Conservation (phyloP, 805 yeast genomes). For the Nakazawaea anatomiae region DNA sequence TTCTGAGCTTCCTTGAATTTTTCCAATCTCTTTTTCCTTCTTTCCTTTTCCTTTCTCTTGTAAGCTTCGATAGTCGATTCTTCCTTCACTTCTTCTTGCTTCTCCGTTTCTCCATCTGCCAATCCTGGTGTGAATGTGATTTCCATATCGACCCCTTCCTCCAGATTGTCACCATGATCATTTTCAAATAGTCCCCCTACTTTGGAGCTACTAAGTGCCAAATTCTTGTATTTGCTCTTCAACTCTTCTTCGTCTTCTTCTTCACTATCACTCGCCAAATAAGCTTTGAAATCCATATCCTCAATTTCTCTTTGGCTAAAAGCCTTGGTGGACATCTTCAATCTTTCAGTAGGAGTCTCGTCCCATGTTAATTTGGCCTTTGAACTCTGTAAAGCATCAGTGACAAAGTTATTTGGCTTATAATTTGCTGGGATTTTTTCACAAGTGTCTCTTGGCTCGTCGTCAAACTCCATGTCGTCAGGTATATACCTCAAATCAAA, state of each 20-base stretch:
- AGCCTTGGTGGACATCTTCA: conserved; percentile 67
- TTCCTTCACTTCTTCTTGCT: conserved; percentile 39
- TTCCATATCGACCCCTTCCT: conserved; percentile 84
- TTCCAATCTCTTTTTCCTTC: conserved; percentile 80
- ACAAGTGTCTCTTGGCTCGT: conserved; percentile 70
- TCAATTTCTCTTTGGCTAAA: conserved; percentile 86
- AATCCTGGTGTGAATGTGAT: conserved; percentile 92
- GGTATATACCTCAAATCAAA: conserved; percentile 93
- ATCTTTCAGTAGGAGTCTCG: conserved; percentile 91
- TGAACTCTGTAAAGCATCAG: conserved; percentile 95
- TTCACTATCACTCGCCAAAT: conserved; percentile 75
- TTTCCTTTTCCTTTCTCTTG: conserved; percentile 86
- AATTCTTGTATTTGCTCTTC: conserved; percentile 56
- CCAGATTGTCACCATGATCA: conserved; percentile 32
- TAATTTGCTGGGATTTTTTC: conserved; percentile 67
- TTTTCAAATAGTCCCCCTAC: conserved; percentile 31
- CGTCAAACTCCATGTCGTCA: conserved; percentile 84
- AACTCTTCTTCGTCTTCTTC: conserved; percentile 38
- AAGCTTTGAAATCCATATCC: conserved; percentile 89
- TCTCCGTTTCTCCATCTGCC: conserved; percentile 34
- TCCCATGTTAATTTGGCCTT: conserved; percentile 98
- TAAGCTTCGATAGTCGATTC: conserved; percentile 76
- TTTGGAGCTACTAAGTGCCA: conserved; percentile 39
- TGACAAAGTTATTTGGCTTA: conserved; percentile 74
- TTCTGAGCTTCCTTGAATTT: conserved; percentile 54